Percentiles rank a stretch among this genome's conserved stretches.
phyloP scores from a whole-genome alignment of 306 rosid genomes.

The Corylus americana region DNA sequence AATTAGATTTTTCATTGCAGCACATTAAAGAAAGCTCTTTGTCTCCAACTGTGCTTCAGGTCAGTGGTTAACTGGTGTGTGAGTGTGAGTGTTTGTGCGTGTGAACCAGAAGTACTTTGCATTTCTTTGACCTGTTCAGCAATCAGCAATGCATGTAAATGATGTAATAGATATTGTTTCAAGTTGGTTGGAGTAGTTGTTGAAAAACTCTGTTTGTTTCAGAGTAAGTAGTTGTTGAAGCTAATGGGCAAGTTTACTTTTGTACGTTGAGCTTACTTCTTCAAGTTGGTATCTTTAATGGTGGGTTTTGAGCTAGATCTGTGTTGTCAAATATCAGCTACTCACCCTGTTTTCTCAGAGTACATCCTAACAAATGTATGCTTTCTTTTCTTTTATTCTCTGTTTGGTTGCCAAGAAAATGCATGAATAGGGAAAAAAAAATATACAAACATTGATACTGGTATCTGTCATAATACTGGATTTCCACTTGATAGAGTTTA shows the following conservation, averaged over 20 bases:
- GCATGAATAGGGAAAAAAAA: slow-evolving; percentile 14
- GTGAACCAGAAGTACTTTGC: slow-evolving; percentile 9
- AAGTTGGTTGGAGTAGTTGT: slow-evolving; percentile 60
- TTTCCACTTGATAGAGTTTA: not conserved
- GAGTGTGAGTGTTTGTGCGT: not conserved
- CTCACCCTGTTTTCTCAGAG: not conserved
- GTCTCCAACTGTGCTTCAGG: slow-evolving; percentile 22
- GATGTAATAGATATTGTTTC: slow-evolving; percentile 16
- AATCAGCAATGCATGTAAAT: slow-evolving; percentile 22
- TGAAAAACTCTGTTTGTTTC: slow-evolving; percentile 25
- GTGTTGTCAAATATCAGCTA: slow-evolving; percentile 17
- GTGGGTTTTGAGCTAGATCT: slow-evolving; percentile 33
- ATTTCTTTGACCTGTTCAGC: slow-evolving; percentile 28
- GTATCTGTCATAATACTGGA: not conserved
- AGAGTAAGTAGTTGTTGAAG: slow-evolving; percentile 41
- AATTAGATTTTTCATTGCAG: slow-evolving; percentile 27
- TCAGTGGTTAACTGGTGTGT: slow-evolving; percentile 14
- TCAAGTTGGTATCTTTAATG: slow-evolving; percentile 28
- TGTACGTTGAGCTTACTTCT: slow-evolving; percentile 39
- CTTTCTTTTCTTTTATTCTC: slow-evolving; percentile 17
- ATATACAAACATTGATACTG: slow-evolving; percentile 1
- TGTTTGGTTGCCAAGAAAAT: slow-evolving; percentile 40
- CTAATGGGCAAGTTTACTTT: slow-evolving; percentile 33
- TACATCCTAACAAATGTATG: slow-evolving; percentile 15
- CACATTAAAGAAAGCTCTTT: slow-evolving; percentile 13